phyloP scores from a whole-genome alignment of 2,329 filamentous ascomycete genomes.

The Colletotrichum echinochloae region DNA sequence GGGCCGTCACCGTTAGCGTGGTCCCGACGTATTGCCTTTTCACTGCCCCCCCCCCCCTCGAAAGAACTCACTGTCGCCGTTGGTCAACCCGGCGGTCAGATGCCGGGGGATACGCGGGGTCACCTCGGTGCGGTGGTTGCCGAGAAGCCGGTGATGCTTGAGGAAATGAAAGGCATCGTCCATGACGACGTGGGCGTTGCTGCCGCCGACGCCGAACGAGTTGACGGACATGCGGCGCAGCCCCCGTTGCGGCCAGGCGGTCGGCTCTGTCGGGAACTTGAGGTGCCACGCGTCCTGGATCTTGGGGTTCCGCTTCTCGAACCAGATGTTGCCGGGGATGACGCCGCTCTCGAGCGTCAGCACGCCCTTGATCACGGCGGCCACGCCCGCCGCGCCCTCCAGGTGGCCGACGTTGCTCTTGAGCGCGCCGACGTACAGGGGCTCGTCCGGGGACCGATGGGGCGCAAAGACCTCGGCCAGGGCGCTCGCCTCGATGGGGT shows the following conservation, averaged over 20 bases:
- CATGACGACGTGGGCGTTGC: slow-evolving; percentile 45
- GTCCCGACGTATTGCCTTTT: too few relatives aligned
- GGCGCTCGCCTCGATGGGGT: slow-evolving; percentile 65
- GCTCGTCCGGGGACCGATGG: slow-evolving; percentile 52
- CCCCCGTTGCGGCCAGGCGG: slow-evolving; percentile 46
- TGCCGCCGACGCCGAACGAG: slow-evolving; percentile 48
- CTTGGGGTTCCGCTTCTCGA: slow-evolving; percentile 47
- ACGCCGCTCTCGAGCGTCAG: slow-evolving; percentile 47
- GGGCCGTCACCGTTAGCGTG: background rate
- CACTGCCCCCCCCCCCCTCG: too few relatives aligned
- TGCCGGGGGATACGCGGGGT: background rate
- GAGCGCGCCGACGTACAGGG: slow-evolving; percentile 41
- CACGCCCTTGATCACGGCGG: slow-evolving; percentile 47
- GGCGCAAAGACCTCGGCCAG: slow-evolving; percentile 57
- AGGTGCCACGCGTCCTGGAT: slow-evolving; percentile 46
- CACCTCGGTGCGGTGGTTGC: slow-evolving; percentile 31
- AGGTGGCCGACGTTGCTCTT: slow-evolving; percentile 48
- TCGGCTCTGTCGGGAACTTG: slow-evolving; percentile 48
- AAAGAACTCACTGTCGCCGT: slow-evolving; percentile 1
- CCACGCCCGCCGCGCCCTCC: slow-evolving; percentile 43
- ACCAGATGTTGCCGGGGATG: slow-evolving; percentile 50
- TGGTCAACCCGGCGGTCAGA: background rate
- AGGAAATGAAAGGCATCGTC: slow-evolving; percentile 48
- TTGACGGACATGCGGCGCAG: slow-evolving; percentile 67
- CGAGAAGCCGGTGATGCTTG: slow-evolving; percentile 22